phyloP scores from a whole-genome alignment of 352 stramenopile species.

The Plasmopara halstedii region DNA sequence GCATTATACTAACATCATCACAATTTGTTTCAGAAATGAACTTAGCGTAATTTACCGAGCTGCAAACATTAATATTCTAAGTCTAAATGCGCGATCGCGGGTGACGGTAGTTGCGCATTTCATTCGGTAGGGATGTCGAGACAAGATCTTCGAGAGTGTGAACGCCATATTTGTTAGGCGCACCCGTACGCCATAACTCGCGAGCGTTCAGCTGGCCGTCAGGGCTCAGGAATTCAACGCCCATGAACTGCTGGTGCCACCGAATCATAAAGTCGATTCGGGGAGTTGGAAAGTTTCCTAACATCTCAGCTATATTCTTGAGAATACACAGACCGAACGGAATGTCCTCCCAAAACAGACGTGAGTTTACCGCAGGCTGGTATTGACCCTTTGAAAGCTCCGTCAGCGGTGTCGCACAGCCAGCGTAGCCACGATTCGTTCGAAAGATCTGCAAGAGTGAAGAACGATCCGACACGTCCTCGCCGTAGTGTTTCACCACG shows the following conservation, averaged over 20 bases:
- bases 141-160: slow-evolving; percentile 87
- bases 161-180: slow-evolving; percentile 89
- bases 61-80: no score
- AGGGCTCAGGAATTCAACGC: slow-evolving; percentile 73
- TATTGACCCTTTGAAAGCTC: slow-evolving; percentile 70
- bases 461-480: slow-evolving; percentile 83
- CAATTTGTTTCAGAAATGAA: no score
- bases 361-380: slow-evolving; percentile 76
- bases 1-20: no score
- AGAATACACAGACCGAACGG: slow-evolving; percentile 90
- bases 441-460: slow-evolving; percentile 88
- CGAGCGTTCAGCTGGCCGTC: slow-evolving; percentile 87
- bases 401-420: slow-evolving; percentile 82
- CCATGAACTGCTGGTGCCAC: slow-evolving; percentile 91
- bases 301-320: slow-evolving; percentile 91
- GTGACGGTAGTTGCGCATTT: slow-evolving; percentile 85
- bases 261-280: slow-evolving; percentile 92
- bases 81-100: slow-evolving; percentile 83
- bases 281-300: slow-evolving; percentile 89
- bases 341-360: slow-evolving; percentile 91
- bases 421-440: slow-evolving; percentile 87
- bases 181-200: slow-evolving; percentile 82
- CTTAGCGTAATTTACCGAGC: no score
- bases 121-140: slow-evolving; percentile 78
- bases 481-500: slow-evolving; percentile 89